A percentile compares a stretch with the other conserved stretches of the same genome.
phyloP scores from a whole-genome alignment of 176 grass and related monocot genomes.

The Oryza officinalis region DNA sequence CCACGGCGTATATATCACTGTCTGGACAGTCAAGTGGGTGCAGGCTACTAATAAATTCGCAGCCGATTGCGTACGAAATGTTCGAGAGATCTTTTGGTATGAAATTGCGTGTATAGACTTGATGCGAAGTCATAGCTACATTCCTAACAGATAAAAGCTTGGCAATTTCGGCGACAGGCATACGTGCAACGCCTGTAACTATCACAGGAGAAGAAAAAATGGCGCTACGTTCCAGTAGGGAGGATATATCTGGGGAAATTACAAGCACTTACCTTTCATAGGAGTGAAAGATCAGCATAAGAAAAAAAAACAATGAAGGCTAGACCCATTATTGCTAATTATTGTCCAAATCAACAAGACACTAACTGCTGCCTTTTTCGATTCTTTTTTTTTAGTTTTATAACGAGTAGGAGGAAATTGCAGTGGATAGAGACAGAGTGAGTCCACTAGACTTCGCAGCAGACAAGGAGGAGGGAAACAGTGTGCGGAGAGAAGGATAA shows the following conservation, averaged over 20 bases:
- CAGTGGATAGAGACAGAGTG: slow-evolving; percentile 33
- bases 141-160: neutral
- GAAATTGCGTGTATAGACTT: neutral
- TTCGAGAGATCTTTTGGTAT: neutral
- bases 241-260: slow-evolving; percentile 2
- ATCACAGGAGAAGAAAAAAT: neutral
- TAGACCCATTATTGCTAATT: neutral
- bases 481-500: neutral
- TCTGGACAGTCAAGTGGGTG: neutral
- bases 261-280: neutral
- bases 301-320: neutral
- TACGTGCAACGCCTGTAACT: neutral
- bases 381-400: neutral
- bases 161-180: neutral
- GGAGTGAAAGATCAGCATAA: neutral
- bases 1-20: neutral
- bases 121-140: neutral
- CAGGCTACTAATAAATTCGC: neutral
- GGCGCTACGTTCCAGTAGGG: slow-evolving; percentile 5
- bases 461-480: neutral
- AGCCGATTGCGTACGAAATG: slow-evolving; percentile 10
- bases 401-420: neutral
- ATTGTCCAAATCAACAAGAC: neutral
- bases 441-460: neutral
- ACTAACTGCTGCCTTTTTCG: neutral